Evolutionary conservation across 2,329 filamentous ascomycete species (phyloP).

Genomic region (Ophiocordyceps sinensis): DNA sequence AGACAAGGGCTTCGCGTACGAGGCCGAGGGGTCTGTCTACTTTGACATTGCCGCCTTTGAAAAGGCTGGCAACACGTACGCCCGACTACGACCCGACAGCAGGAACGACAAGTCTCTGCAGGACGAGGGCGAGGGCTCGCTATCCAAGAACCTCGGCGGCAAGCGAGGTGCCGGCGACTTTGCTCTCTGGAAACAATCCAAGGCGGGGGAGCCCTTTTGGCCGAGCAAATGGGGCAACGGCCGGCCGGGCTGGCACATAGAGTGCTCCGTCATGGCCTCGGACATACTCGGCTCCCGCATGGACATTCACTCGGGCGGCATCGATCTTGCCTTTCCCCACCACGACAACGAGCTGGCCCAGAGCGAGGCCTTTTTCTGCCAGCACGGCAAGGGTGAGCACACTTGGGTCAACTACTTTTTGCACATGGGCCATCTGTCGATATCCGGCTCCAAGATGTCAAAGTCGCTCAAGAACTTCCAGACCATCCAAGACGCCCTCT

Average conservation of each 20-base stretch:
- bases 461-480: slow-evolving; percentile 95
- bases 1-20: slow-evolving; percentile 75
- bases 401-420: slow-evolving; percentile 95
- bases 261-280: slow-evolving; percentile 92
- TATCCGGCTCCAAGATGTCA: slow-evolving; percentile 87
- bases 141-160: slow-evolving; percentile 44
- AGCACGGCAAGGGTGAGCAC: slow-evolving; percentile 34
- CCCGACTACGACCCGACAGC: slow-evolving; percentile 72
- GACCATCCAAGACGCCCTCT: slow-evolving; percentile 73
- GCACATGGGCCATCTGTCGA: slow-evolving; percentile 81
- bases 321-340: slow-evolving; percentile 83
- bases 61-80: slow-evolving; percentile 70
- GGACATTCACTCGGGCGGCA: slow-evolving; percentile 86
- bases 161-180: slow-evolving; percentile 78
- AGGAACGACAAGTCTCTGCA: slow-evolving; percentile 69
- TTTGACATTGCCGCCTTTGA: slow-evolving; percentile 87
- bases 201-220: slow-evolving; percentile 86
- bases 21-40: slow-evolving; percentile 74
- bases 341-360: slow-evolving; percentile 89
- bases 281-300: slow-evolving; percentile 73
- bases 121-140: slow-evolving; percentile 78
- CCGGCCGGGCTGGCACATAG: slow-evolving; percentile 90
- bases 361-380: slow-evolving; percentile 68
- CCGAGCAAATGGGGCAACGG: slow-evolving; percentile 76
- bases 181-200: slow-evolving; percentile 85